Base-by-base conservation (phyloP, 345 rosid species). In the Psidium guajava region DNA sequence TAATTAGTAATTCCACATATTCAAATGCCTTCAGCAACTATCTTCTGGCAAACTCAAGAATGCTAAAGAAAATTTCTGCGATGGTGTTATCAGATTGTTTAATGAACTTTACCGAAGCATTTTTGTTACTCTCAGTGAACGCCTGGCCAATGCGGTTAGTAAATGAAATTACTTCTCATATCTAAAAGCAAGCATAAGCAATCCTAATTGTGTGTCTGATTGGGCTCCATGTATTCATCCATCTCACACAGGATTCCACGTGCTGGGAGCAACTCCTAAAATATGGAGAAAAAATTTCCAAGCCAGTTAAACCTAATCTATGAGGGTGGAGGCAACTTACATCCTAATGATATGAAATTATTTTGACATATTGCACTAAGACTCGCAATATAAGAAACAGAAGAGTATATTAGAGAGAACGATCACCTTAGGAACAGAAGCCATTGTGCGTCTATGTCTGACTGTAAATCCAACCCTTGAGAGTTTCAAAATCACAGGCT, bases 371-470 rank as follows among this genome's bases (percentile, higher is more conserved):
- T 36, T 69, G 80, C 77, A 32, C 44, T 18, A 64, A 69, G 47
- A 36, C 14, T 69, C 13, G 22, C 80, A 69, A 36, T 69, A 36
- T 18, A 69, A 69, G 80, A 69, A 69, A 21, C 24, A 36, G 75
- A 32, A 54, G 8, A 40, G 36, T 55, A 18, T 32, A 64, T 59
- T 42, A 57, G 80, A 57, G 50, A 24, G 11, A 0, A 21, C 20
- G 0, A 57, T 42, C 93, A 97, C 99, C 99, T 95, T 96, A 50
- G 99, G 98, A 87, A 97, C 92, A 80, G 96, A 84, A 88, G 95
- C 99, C 89, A 91, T 91, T 22, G 92, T 93, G 84, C 94, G 91
- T 86, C 97, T 91, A 92, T 97, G 95, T 85, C 89, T 89, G 83
- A 97, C 86, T 6, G 92, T 87, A 88, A 92, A 94, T 74, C 99